Conservation (phyloP, 345 rosid species). For the Gossypium arboreum region DNA sequence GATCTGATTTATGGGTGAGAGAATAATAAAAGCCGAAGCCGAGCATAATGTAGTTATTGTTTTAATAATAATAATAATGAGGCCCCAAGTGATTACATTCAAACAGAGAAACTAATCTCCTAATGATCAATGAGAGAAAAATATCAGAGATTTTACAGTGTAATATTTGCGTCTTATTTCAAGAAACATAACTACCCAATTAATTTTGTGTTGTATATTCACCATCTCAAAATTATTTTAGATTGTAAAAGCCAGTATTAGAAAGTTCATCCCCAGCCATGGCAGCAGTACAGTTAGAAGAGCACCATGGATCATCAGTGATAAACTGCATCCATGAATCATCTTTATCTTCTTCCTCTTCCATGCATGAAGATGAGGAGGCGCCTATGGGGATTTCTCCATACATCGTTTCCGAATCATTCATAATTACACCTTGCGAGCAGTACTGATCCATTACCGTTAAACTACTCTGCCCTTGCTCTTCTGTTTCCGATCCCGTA, state of each 20-base stretch:
- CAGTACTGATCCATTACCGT: conserved; percentile 32
- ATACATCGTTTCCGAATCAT: conserved; percentile 56
- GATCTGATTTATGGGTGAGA: too few species aligned
- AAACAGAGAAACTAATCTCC: not conserved
- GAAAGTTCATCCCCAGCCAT: conserved; percentile 14
- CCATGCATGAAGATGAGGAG: conserved; percentile 46
- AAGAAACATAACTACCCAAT: conserved; percentile 1
- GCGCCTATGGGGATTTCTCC: conserved; percentile 49
- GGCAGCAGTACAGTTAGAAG: conserved; percentile 29
- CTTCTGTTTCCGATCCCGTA: conserved; percentile 61
- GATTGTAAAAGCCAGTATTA: conserved; percentile 8
- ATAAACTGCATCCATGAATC: conserved; percentile 99
- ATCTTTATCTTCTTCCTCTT: conserved; percentile 80
- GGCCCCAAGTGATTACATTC: not conserved
- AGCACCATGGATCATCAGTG: conserved; percentile 81
- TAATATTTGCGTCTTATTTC: conserved; percentile 6
- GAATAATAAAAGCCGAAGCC: too few species aligned
- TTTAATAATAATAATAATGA: not conserved
- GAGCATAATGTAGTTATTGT: too few species aligned
- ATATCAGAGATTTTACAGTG: not conserved
- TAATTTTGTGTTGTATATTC: conserved; percentile 4
- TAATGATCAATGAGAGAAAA: not conserved
- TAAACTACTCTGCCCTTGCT: conserved; percentile 43
- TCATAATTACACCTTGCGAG: conserved; percentile 21
- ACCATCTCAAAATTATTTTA: not conserved